Evolutionary conservation across 768 basidiomycete genomes (phyloP).

Genomic region (Xanthoconium stramineum): DNA sequence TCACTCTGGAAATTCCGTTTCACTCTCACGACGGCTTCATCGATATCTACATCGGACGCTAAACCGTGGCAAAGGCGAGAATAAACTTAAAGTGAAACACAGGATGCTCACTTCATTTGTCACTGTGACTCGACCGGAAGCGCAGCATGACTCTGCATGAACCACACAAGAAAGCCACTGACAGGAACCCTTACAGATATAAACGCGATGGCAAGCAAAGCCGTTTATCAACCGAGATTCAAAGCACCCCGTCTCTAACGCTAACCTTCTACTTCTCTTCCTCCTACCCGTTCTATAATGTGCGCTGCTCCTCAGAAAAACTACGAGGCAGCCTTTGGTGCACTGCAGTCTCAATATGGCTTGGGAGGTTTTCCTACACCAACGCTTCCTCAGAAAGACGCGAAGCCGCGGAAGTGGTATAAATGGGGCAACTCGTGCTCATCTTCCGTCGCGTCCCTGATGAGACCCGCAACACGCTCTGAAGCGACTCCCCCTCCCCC

Average conservation of each 20-base stretch:
- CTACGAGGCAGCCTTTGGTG: slow-evolving; percentile 21
- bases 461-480: not conserved
- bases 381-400: not conserved
- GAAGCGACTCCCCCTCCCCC: not conserved
- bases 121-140: slow-evolving; percentile 4
- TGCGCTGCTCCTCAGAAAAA: slow-evolving; percentile 17
- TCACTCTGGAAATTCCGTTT: too few relatives aligned
- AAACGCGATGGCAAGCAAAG: not conserved
- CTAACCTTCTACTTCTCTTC: not conserved
- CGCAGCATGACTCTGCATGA: not conserved
- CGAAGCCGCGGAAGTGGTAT: slow-evolving; percentile 18
- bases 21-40: too few relatives aligned
- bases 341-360: slow-evolving; percentile 22
- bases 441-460: slow-evolving; percentile 18
- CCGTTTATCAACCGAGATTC: not conserved
- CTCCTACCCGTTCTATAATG: not conserved
- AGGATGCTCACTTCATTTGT: too few relatives aligned
- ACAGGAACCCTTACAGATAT: not conserved
- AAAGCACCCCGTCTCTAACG: too few relatives aligned
- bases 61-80: too few relatives aligned
- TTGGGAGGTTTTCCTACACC: slow-evolving; percentile 6
- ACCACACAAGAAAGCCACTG: not conserved
- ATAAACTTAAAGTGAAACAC: too few relatives aligned
- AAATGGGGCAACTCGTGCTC: slow-evolving; percentile 10
- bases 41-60: too few relatives aligned